Base-by-base conservation (phyloP, 371 early-diverging fungal species). In the Zopfochytrium polystomum region DNA sequence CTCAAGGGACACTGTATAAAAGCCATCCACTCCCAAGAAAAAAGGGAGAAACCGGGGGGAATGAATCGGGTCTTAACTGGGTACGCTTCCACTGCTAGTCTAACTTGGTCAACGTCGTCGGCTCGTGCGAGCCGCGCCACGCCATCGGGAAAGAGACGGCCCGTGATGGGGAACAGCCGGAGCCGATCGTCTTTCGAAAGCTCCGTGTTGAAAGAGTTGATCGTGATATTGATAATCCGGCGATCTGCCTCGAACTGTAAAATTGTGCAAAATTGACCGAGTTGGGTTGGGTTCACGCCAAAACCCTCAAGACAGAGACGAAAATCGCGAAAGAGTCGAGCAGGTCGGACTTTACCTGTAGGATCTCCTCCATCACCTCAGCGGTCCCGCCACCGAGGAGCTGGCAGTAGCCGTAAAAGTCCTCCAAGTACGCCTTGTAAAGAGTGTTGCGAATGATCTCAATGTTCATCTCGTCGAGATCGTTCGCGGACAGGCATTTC, bases 381-480 rank as follows among this genome's bases (percentile, higher is more conserved):
- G 83, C 90, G 3, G 99, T 96, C 7, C 87, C 82, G 3, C 87
- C 91, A 54, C 90, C 94, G n/a, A 95, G 67, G 1, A 57, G 62
- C 63, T 86, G 82, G 66, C 93, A 92, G 75, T 91, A 98, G 11
- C 77, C 70, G 72, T 93, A 89, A 77, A 96, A 98, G 75, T 98
- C 99, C 80, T 97, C 97, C 56, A 98, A 73, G 65, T 98, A 98
- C 6, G 96, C 94, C 76, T 95, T 96, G 83, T 95, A 94, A 38
- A 98, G 83, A 2, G 95, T 95, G 80, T 96, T 97, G 64, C 99
- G 85, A 67, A 98, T 98, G 58, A 98, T 96, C 72, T 98, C 98
- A 78, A 97, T 96, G 74, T 98, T 96, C 75, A 96, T 82, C 74
- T 97, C 98, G 73, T 98, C 95, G 60, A 98, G 78, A 74, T 98